Base-by-base conservation (phyloP, 2,329 filamentous ascomycete species). In the Fusarium paranaense region DNA sequence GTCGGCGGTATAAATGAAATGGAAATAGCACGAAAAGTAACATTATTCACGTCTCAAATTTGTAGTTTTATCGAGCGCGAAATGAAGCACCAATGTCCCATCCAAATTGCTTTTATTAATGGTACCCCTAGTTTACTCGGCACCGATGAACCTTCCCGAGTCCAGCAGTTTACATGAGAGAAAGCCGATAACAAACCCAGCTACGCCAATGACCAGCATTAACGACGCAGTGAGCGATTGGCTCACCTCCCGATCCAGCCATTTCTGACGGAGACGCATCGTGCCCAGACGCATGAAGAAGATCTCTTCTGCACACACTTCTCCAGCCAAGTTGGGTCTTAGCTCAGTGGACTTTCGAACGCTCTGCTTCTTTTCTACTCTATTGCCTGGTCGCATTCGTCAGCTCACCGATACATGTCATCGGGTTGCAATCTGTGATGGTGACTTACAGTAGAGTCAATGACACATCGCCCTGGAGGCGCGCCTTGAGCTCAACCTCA, bases 251-350 rank as follows among this genome's bases (percentile, higher is more conserved):
- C 70, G 38, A 25, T 72, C 61, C 56, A 74, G 35, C 72, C 72
- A 74, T 27, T 62, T 68, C 62, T 72, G 71, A 42, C 71, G 69
- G 45, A 71, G 45, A 16, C 52, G 47, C 62, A 74, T 59, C 20
- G 67, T 74, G 33, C 66, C 67, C 52, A 74, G 37, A 13, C 72
- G 67, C 69, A 74, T 67, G 58, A 74, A 74, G 70, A 74, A 74
- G 58, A 74, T 62, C 60, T 74, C 72, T 54, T 74, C 72, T 14
- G 62, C 72, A 38, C 25, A 54, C 37, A 74, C 72, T 62, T 72
- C 72, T 52, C 70, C 70, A 9, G 40, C 35, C 59, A 57, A 30
- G 58, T 69, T 70, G 25, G 72, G 71, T 40, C 42, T 71, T 33
- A 73, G 62, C 37, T 73, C 66, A 18, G 62, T 72, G 37, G 72